Conservation (phyloP, 768 basidiomycete species). For the Suillus subluteus region DNA sequence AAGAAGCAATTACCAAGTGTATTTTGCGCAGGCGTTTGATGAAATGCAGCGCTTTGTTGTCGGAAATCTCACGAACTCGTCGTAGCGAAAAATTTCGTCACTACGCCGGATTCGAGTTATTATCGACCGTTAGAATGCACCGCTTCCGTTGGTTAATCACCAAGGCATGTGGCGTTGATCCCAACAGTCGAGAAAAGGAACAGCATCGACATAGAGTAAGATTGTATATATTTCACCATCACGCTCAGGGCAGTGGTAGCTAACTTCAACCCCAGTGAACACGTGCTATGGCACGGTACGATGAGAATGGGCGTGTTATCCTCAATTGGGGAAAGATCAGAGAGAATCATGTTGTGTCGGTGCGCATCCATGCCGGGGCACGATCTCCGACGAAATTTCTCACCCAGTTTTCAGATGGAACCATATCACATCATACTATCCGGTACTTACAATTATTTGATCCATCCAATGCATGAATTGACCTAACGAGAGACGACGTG, state of each 20-base stretch:
- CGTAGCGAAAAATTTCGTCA: not conserved
- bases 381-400: no score
- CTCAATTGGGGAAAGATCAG: no score
- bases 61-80: slow-evolving; percentile 8
- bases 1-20: not conserved
- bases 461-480: no score
- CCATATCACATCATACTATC: no score
- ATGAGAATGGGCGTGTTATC: no score
- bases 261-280: not conserved
- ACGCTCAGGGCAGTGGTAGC: not conserved
- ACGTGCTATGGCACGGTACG: no score
- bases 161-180: no score
- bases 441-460: no score
- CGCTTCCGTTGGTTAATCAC: not conserved
- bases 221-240: not conserved
- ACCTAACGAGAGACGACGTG: no score
- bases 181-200: not conserved
- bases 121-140: slow-evolving; percentile 1
- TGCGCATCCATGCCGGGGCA: no score
- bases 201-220: not conserved
- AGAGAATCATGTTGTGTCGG: no score
- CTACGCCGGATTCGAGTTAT: slow-evolving; percentile 10
- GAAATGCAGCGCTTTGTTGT: not conserved
- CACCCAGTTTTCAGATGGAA: no score
- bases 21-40: not conserved